Evolutionary conservation across 2,329 filamentous ascomycete species (phyloP).

Genomic region (Aquanectria penicillioides): DNA sequence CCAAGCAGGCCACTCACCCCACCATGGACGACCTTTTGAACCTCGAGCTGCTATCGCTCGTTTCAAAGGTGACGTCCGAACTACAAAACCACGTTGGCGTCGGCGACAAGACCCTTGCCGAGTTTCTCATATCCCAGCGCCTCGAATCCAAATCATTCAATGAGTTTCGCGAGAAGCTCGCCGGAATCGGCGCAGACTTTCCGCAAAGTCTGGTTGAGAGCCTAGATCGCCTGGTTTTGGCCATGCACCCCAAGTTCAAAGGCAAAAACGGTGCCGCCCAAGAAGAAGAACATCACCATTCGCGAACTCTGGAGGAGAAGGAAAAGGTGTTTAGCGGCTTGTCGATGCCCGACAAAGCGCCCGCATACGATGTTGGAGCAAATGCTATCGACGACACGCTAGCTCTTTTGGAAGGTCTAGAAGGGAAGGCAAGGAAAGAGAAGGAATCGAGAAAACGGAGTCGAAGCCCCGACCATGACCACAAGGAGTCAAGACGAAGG

Average conservation of each 20-base stretch:
- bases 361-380: slow-evolving; percentile 47
- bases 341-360: slow-evolving; percentile 81
- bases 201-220: slow-evolving; percentile 89
- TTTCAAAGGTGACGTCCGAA: slow-evolving; percentile 94
- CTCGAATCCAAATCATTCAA: slow-evolving; percentile 74
- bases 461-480: slow-evolving; percentile 64
- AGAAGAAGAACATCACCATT: slow-evolving; percentile 52
- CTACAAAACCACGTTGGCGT: slow-evolving; percentile 93
- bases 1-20: slow-evolving; percentile 31
- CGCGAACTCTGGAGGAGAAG: slow-evolving; percentile 72
- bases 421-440: slow-evolving; percentile 69
- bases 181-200: slow-evolving; percentile 82
- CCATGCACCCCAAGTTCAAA: slow-evolving; percentile 92
- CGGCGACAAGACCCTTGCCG: slow-evolving; percentile 92
- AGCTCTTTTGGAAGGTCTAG: slow-evolving; percentile 87
- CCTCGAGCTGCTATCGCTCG: slow-evolving; percentile 91
- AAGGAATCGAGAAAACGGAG: slow-evolving; percentile 65
- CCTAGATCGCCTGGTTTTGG: slow-evolving; percentile 86
- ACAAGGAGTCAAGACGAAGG: slow-evolving; percentile 53
- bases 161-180: slow-evolving; percentile 81
- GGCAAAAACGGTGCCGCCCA: slow-evolving; percentile 55
- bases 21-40: slow-evolving; percentile 90
- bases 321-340: slow-evolving; percentile 91
- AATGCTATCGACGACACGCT: slow-evolving; percentile 93
- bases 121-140: slow-evolving; percentile 94